Evolutionary conservation across 257 asterid species (phyloP).

Genomic region (Euphrasia confusa): DNA sequence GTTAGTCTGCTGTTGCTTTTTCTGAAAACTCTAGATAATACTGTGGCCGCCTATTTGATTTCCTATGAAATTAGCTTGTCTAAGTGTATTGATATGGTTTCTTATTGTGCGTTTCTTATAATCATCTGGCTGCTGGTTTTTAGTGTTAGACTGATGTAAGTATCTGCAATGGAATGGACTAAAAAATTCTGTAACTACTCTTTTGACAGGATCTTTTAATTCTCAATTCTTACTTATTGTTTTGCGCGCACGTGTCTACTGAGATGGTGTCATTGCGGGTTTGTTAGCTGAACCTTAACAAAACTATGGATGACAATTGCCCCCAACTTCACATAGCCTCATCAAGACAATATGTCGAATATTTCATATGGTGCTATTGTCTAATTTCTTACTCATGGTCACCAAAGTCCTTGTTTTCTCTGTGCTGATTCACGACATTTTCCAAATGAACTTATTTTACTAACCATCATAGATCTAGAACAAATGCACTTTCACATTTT

Average conservation of each 20-base stretch:
- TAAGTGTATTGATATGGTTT: constrained; percentile 4
- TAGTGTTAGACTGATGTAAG: not conserved
- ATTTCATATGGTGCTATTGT: not conserved
- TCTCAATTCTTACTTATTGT: not conserved
- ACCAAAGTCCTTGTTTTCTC: not conserved
- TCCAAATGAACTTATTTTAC: constrained; percentile 10
- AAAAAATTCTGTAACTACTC: too few species aligned
- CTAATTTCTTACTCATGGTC: not conserved
- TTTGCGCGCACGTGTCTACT: not conserved
- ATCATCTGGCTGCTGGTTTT: too few species aligned
- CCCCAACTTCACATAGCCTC: not conserved
- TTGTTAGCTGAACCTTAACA: constrained; percentile 7
- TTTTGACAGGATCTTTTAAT: too few species aligned
- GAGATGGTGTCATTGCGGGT: not conserved
- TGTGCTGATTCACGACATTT: not conserved
- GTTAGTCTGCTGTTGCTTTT: constrained; percentile 30
- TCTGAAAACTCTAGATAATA: not conserved
- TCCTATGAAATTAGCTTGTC: constrained; percentile 8
- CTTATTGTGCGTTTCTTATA: not conserved
- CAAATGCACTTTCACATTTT: not conserved
- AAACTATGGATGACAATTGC: not conserved
- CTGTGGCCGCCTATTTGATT: constrained; percentile 1
- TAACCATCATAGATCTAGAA: not conserved
- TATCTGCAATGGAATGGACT: not conserved
- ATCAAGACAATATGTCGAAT: not conserved